These are phyloP conservation scores for Tremellales sp. DNA, from an alignment of 1,284 basidiomycete genomes.

Conservation along the genomic window DNA sequence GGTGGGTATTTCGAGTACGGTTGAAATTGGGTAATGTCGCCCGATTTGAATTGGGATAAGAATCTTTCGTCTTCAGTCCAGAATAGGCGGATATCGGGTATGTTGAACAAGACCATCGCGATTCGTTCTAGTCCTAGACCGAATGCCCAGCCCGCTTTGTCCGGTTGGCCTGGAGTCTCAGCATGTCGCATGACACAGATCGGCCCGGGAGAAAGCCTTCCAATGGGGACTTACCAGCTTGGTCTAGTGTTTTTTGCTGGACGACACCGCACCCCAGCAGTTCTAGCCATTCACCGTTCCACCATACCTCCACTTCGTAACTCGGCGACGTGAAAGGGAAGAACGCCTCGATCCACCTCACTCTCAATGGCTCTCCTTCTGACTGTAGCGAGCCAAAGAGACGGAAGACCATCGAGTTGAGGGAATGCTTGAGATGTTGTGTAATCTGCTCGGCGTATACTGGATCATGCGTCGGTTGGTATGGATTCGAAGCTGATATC, in stretches of 20 bases:
- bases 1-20: conserved; percentile 86
- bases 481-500: conserved; percentile 70
- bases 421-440: conserved; percentile 81
- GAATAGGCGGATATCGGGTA: conserved; percentile 98
- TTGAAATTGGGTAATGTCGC: conserved; percentile 73
- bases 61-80: conserved; percentile 92
- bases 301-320: conserved; percentile 97
- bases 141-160: conserved; percentile 96
- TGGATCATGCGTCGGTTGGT: conserved; percentile 71
- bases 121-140: conserved; percentile 96
- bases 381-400: conserved; percentile 64
- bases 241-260: conserved; percentile 79
- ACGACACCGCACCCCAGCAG: conserved; percentile 94
- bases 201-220: neutral
- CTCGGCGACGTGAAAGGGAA: conserved; percentile 98
- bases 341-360: conserved; percentile 96
- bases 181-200: neutral
- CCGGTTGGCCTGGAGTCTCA: conserved; percentile 58
- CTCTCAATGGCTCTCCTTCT: conserved; percentile 62
- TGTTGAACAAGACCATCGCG: conserved; percentile 95
- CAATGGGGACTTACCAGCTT: conserved; percentile 61
- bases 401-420: conserved; percentile 81
- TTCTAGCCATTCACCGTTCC: conserved; percentile 94
- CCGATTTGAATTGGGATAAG: conserved; percentile 73
- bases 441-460: conserved; percentile 66